Evolutionary conservation across 805 yeast genomes (phyloP).

Genomic region (Maudiozyma bulderi): DNA sequence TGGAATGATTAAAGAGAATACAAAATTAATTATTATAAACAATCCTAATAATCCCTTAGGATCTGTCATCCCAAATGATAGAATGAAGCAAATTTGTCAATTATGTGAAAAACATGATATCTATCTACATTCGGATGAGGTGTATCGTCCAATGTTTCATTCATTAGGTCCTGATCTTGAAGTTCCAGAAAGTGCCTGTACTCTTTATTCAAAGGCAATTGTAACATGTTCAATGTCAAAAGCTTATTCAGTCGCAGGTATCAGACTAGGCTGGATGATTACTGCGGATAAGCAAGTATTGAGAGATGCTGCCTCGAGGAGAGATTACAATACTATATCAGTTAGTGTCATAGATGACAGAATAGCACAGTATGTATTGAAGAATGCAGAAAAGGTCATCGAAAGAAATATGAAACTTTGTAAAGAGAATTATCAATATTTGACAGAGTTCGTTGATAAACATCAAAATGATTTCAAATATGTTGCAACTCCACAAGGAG

Average conservation of each 20-base stretch:
- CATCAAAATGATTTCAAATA: constrained; percentile 30
- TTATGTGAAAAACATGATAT: constrained; percentile 30
- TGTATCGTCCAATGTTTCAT: constrained; percentile 44
- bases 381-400: constrained; percentile 29
- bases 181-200: constrained; percentile 33
- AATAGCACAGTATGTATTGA: constrained; percentile 36
- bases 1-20: constrained; percentile 28
- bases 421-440: constrained; percentile 27
- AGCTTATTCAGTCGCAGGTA: constrained; percentile 45
- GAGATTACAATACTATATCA: constrained; percentile 45
- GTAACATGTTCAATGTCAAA: constrained; percentile 46
- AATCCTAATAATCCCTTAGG: constrained; percentile 41
- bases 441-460: constrained; percentile 29
- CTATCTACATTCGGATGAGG: constrained; percentile 42
- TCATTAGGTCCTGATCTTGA: constrained; percentile 17
- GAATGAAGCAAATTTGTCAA: constrained; percentile 30
- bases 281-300: constrained; percentile 28
- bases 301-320: constrained; percentile 29
- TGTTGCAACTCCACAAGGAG: constrained; percentile 37
- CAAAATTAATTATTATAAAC: constrained; percentile 39
- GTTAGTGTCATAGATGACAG: constrained; percentile 39
- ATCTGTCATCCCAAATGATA: constrained; percentile 29
- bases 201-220: constrained; percentile 35
- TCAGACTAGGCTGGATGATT: constrained; percentile 45
- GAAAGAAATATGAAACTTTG: constrained; percentile 35